phyloP scores from a whole-genome alignment of 345 rosid genomes.

The Cardiospermum halicacabum region DNA sequence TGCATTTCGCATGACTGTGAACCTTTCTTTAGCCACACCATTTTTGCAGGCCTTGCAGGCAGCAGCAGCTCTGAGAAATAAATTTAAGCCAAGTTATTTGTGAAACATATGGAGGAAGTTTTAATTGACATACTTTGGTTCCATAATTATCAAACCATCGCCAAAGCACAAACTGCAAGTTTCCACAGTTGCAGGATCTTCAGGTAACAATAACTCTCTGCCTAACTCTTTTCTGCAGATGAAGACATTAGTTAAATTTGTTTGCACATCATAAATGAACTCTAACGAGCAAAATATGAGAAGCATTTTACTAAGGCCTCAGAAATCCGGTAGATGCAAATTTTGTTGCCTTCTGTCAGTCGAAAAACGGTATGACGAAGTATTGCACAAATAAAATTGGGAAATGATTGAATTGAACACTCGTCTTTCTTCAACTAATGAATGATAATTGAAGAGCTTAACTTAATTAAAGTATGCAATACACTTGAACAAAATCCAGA shows the following conservation, averaged over 20 bases:
- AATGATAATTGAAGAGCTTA: background rate
- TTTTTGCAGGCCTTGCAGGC: conserved; percentile 92
- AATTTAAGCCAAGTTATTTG: conserved; percentile 16
- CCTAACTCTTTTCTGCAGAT: conserved; percentile 84
- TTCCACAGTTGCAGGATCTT: conserved; percentile 63
- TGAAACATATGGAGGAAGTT: background rate
- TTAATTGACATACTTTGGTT: background rate
- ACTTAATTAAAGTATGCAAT: background rate
- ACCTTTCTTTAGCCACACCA: conserved; percentile 89
- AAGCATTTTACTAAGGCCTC: background rate
- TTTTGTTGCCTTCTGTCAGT: background rate
- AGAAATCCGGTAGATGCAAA: background rate
- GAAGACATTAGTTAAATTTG: conserved; percentile 4
- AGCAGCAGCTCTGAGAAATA: conserved; percentile 52
- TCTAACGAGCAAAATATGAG: background rate
- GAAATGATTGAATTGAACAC: background rate
- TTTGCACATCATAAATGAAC: conserved; percentile 8
- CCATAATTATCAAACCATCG: conserved; percentile 31
- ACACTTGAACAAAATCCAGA: background rate
- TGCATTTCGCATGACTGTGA: conserved; percentile 81
- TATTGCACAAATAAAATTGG: background rate
- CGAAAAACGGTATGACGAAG: too few relatives aligned
- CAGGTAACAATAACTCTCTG: conserved; percentile 83
- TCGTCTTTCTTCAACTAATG: background rate
- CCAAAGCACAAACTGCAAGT: conserved; percentile 52